Base-by-base conservation (phyloP, 768 basidiomycete species). In the Rhodocollybia butyracea region DNA sequence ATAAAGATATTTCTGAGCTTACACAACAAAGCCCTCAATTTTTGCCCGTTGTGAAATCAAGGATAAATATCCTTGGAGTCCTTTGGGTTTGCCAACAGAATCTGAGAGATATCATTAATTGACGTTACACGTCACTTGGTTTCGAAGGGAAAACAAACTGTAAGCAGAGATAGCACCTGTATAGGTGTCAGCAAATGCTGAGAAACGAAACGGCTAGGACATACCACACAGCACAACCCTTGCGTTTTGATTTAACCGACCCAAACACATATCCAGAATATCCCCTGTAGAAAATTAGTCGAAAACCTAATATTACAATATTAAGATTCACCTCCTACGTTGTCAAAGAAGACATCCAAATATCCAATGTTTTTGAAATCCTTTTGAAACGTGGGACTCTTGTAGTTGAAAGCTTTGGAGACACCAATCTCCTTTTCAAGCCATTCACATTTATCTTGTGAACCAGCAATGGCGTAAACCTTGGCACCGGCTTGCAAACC, bases 401-500 rank as follows among this genome's bases (percentile, higher is more conserved):
- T 98, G 75, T 98, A 98, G 67, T 97, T 90, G 64, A 97, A 72
- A 2, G 87, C 90, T 51, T 79, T 81, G 58, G 93, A 88, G 41
- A 92, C 86, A 17, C 92, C 92, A 7, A 96, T 68, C 45, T 95
- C 91, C 38, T 84, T 78, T 66, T 84, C 80, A n/a, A 98, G 81
- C 86, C 91, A 94, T 5, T 77, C 73, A 65, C 90, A 91, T 68
- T 98, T 98, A 19, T 92, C 91, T 6, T 76, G 64, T 0, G 84
- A 83, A 24, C 96, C 94, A 0, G 94, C 94, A 62, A 97, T 90
- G 11, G 85, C 96, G 57, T 91, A 84, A 43, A 98, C 94, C 54
- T 80, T 87, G 46, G 89, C 90, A 55, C 88, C 92, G 11, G 77
- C 73, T 27, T 82, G 76, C 68, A 91, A 92, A 43, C 89, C 93